Evolutionary conservation across 116 monocot genomes (phyloP), one percentile per base, ranked within the genome.

Genomic region (Zostera marina): DNA sequence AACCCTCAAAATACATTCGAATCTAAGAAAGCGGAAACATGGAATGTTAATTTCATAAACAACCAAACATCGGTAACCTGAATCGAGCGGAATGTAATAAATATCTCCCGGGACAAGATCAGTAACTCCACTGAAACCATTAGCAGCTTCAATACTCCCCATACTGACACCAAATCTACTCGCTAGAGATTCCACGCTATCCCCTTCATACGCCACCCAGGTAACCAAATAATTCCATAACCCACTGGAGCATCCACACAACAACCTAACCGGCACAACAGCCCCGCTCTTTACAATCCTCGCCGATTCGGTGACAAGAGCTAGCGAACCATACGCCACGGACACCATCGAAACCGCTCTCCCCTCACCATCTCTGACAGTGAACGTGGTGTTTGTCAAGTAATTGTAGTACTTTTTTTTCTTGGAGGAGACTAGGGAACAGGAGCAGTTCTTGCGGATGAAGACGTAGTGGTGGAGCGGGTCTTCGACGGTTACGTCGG

Each of bases 391-490:
- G 82, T 78, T 88, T 67, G 82, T 73, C 52, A 85, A 70, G 75
- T 88, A 85, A 43, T 44, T 63, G 22, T 39, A 42, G 49, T 42
- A 11, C 47, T 64, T n/a, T 32, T 69, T n/a, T n/a, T 5, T 32
- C 32, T 32, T 32, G 49, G 7, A 17, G 20, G 15, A 19, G 49
- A 51, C 16, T 15, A 32, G 49, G 24, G 75, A 61, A 74, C 96
- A 96, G 11, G 96, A 96, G 70, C 96, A 96, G 85, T 96, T 96
- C 82, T 96, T 96, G 1, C 74, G 59, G 62, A 96, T 66, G 76
- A 85, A 96, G 69, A 78, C 58, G 66, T 67, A 81, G 26, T 54
- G 62, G 1, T 63, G 64, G 64, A 26, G 60, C 44, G 32, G 56
- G 47, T 64, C 71, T 74, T 96, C 96, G 61, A 73, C 67, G 56